phyloP scores from a whole-genome alignment of 2,329 filamentous ascomycete genomes.

The Aspergillus unguis region DNA sequence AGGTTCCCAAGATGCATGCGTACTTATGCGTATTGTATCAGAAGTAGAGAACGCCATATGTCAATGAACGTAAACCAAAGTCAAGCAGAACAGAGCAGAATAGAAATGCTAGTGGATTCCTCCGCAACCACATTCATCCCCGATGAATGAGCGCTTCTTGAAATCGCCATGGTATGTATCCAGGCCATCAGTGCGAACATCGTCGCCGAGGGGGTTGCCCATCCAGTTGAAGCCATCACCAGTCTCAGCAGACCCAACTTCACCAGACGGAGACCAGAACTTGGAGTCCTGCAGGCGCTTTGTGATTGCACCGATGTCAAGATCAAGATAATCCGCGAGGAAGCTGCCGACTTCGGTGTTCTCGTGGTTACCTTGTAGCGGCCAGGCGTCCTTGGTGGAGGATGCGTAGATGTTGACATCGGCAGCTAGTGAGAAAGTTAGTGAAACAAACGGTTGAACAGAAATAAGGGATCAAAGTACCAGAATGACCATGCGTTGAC shows the following conservation, averaged over 20 bases:
- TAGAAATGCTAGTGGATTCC: conserved; percentile 17
- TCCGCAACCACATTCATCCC: conserved; percentile 27
- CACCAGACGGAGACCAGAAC: conserved; percentile 18
- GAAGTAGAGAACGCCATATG: too few species aligned
- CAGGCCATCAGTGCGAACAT: conserved; percentile 37
- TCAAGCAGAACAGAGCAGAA: not conserved
- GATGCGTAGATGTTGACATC: conserved; percentile 97
- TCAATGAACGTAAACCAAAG: not conserved
- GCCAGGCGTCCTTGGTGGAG: conserved; percentile 58
- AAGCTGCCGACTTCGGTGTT: conserved; percentile 91
- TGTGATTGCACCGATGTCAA: conserved; percentile 77
- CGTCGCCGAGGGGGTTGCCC: conserved; percentile 38
- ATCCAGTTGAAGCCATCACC: conserved; percentile 36
- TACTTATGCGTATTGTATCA: too few species aligned
- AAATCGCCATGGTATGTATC: conserved; percentile 47
- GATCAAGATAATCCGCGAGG: conserved; percentile 70
- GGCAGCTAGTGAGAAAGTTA: conserved; percentile 42
- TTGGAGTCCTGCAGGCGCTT: conserved; percentile 58
- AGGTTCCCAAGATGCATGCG: too few species aligned
- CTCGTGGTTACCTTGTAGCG: conserved; percentile 81
- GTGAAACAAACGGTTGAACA: too few species aligned
- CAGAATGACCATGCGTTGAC: conserved; percentile 86
- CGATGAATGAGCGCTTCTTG: conserved; percentile 30
- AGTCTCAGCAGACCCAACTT: not conserved
- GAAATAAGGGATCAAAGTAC: conserved; percentile 24